Base-by-base conservation (phyloP, 192 early-diverging fungal genomes). In the Coemansia sp. region DNA sequence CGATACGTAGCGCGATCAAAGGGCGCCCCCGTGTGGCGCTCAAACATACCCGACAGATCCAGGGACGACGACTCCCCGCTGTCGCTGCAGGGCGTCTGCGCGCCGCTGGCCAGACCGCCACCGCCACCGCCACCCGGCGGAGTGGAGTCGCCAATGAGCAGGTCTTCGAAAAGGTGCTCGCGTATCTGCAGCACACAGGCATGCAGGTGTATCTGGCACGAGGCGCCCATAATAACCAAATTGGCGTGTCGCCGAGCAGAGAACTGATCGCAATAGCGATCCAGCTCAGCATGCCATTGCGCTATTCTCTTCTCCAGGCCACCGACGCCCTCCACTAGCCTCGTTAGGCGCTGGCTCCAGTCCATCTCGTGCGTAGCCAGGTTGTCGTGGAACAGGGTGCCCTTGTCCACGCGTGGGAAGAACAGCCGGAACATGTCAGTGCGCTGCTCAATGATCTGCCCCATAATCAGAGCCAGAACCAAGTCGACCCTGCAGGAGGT, bases 361-460 rank as follows among this genome's bases (percentile, higher is more conserved):
- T 33, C 50, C 46, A 72, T 35, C 55, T 74, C 57, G n/a, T 81
- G 79, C 2, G 79, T 81, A 0, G 79, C 73, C 51, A 76, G 63
- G 63, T 81, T 81, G 45, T 81, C 79, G 65, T 81, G 71, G 57
- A 81, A 76, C 63, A 81, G 53, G 0, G 79, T 81, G 56, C 79
- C 79, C 35, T 67, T 63, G 53, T 81, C 73, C 18, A 81, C 70
- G 31, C 79, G 79, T 13, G 79, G 79, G 34, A 81, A 81, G 63
- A 81, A 81, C 56, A 76, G 24, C 33, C 79, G 69, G 67, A 81
- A 81, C 70, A 81, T 61, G 8, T 75, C 70, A 0, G 74, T 81
- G 36, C 79, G 79, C 63, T 81, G 74, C 62, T 81, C 79, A 16
- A 69, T 39, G 43, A 81, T 21, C 63, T 81, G 79, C 38, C 79